Evolutionary conservation across 805 yeast genomes (phyloP).

Genomic region (Candida corydali): DNA sequence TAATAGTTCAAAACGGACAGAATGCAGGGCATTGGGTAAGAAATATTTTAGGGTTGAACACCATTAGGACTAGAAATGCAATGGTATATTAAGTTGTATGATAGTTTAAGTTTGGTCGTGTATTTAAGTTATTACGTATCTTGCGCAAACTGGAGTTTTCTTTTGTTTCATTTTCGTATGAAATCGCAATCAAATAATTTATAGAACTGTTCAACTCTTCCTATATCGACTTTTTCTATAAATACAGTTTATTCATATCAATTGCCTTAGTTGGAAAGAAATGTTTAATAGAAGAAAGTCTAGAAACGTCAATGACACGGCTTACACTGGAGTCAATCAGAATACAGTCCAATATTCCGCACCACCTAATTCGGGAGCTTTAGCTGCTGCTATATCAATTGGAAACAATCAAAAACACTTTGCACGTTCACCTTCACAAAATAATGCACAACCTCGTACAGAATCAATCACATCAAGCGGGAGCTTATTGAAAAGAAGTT

Average conservation of each 20-base stretch:
- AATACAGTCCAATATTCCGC: conserved; percentile 26
- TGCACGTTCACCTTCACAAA: conserved; percentile 2
- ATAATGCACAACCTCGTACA: conserved; percentile 1
- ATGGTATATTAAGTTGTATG: too few relatives aligned
- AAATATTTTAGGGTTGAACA: conserved; percentile 17
- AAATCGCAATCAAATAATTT: not conserved
- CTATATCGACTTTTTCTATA: not conserved
- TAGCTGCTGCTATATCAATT: conserved; percentile 43
- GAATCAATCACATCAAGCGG: conserved; percentile 7
- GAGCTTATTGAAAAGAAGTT: conserved; percentile 12
- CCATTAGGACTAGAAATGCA: not conserved
- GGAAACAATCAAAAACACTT: conserved; percentile 23
- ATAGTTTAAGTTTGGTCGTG: too few relatives aligned
- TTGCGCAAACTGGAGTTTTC: not conserved
- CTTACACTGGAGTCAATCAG: conserved; percentile 40
- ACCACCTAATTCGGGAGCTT: conserved; percentile 36
- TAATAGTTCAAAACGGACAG: conserved; percentile 24
- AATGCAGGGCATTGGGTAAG: conserved; percentile 21
- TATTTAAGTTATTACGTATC: not conserved
- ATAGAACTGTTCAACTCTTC: not conserved
- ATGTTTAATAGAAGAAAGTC: conserved; percentile 29
- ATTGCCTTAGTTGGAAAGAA: too few relatives aligned
- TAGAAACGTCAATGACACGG: conserved; percentile 27
- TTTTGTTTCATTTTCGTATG: not conserved
- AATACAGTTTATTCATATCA: too few relatives aligned